These are phyloP conservation scores for Ambrosia trifida DNA, from an alignment of 129 eudicot genomes.

Conservation along the genomic window DNA sequence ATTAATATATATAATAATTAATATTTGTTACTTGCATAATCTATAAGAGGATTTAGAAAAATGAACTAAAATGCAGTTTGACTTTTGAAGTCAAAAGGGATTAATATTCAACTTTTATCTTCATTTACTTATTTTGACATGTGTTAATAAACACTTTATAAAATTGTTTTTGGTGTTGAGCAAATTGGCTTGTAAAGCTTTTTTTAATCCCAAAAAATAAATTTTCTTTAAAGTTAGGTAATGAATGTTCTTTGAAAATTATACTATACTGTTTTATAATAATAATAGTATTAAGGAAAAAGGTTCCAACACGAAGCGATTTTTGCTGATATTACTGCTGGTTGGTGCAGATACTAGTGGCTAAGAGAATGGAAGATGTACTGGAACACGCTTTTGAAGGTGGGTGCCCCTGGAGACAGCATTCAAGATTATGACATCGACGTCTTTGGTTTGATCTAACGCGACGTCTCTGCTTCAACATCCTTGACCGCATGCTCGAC, in stretches of 20 bases:
- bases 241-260: too few relatives aligned
- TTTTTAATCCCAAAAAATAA: background rate
- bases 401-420: conserved; percentile 92
- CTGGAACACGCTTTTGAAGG: conserved; percentile 97
- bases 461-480: background rate
- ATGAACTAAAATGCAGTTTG: background rate
- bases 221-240: background rate
- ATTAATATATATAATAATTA: too few relatives aligned
- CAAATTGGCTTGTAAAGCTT: background rate
- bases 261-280: too few relatives aligned
- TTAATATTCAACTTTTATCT: background rate
- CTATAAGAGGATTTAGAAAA: conserved; percentile 7
- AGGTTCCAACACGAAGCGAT: too few relatives aligned
- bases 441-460: conserved; percentile 11
- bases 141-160: background rate
- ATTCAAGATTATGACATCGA: conserved; percentile 67
- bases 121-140: background rate
- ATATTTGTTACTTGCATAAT: background rate
- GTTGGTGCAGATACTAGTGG: conserved; percentile 64
- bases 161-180: background rate
- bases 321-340: background rate
- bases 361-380: conserved; percentile 93
- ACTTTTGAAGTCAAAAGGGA: conserved; percentile 6
- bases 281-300: too few relatives aligned
- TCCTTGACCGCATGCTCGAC: conserved; percentile 12